Evolutionary conservation across 1,139 yeast genomes (phyloP).

Genomic region (Blastobotrys ciferrii): DNA sequence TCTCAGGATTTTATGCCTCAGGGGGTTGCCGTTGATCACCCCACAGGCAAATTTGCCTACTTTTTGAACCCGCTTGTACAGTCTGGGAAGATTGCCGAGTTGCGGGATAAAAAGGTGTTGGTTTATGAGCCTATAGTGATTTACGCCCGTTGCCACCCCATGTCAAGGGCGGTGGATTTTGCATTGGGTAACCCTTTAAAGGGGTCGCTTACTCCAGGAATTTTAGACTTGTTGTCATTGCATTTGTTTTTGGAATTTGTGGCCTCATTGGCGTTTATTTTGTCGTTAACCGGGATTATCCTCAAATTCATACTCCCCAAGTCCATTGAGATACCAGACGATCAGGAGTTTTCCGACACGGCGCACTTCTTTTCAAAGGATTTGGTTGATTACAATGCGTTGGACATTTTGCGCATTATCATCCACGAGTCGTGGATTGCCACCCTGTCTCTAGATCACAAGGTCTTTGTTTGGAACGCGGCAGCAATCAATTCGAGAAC

Average conservation of each 20-base stretch:
- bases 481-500: conserved; percentile 41
- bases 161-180: conserved; percentile 4
- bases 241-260: conserved; percentile 39
- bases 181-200: conserved; percentile 14
- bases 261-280: conserved; percentile 43
- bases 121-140: conserved; percentile 21
- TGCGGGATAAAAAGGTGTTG: neutral
- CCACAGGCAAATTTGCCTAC: conserved; percentile 15
- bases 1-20: conserved; percentile 9
- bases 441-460: conserved; percentile 72
- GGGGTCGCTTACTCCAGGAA: conserved; percentile 15
- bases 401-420: conserved; percentile 61
- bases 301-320: conserved; percentile 36
- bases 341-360: conserved; percentile 16
- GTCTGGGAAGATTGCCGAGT: conserved; percentile 7
- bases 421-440: conserved; percentile 56
- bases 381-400: conserved; percentile 52
- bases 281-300: conserved; percentile 41
- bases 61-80: conserved; percentile 14
- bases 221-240: conserved; percentile 11
- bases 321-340: conserved; percentile 17
- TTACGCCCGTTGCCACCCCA: conserved; percentile 10
- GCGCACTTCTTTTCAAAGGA: conserved; percentile 48
- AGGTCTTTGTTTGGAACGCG: conserved; percentile 73
- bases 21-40: conserved; percentile 10